Base-by-base conservation (phyloP, 495 filamentous ascomycete genomes). In the Copromyces sp. region DNA sequence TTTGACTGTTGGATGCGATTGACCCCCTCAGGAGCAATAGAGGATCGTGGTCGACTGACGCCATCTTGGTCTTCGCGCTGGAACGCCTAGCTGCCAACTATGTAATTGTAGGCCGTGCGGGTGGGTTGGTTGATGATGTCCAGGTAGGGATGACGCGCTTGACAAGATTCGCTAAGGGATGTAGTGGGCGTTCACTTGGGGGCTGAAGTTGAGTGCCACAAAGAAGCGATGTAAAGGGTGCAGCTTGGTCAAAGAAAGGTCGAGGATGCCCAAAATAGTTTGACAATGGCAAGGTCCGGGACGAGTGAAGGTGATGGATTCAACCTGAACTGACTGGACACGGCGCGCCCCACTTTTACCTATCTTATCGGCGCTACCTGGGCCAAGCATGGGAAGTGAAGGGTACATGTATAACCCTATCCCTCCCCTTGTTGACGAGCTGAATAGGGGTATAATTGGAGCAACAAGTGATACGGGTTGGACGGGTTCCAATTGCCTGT, bases 1-100 rank as follows among this genome's bases (percentile, higher is more conserved):
- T 90, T 88, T 84, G 69, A 77, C 78, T 85, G 74, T 87, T 84
- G 68, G 88, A 84, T 39, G 90, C 88, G 80, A 97, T 94, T 70
- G 92, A 89, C 74, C 90, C 89, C 74, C 94, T 91, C 59, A 97
- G 87, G 72, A 92, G 88, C 69, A 92, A 84, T 70, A 97, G 91
- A 61, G 94, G 89, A 77, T 97, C 94, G 37, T 86, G 80, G 39
- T 81, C 81, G 42, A 73, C 71, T 40, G 82, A 70, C 39, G 83
- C 80, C 84, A 86, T 86, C 37, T 73, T 74, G 38, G 42, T 17
- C n/a, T 68, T 68, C 16, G 7, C 29, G 42, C 17, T 65, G 41
- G 32, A 11, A 35, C 32, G 70, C 70, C 65, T 65, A 37, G 29
- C n/a, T 47, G 44, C 53, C 14, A 14, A 65, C 29, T 35, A 35